Base-by-base conservation (phyloP, 2,329 filamentous ascomycete genomes). In the Fusarium xyrophilum region DNA sequence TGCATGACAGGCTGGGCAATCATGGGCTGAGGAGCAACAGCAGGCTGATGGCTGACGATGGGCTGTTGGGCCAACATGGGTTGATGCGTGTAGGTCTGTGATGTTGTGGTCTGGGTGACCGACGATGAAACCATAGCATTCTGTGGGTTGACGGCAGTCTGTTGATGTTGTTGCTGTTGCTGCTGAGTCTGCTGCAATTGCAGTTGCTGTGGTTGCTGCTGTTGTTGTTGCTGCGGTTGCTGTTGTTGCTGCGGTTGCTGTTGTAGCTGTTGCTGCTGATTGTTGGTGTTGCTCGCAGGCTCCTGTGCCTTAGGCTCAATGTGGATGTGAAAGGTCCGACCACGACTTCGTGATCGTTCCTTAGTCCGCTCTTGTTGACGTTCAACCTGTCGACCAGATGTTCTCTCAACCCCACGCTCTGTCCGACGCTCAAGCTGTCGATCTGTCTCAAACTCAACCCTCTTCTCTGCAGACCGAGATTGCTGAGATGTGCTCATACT, bases 321-420 rank as follows among this genome's bases (percentile, higher is more conserved):
- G 67, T 74, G 73, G 27, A 74, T 74, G 56, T 74, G 73, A 44
- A 73, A 68, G 48, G 73, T 74, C 23, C 73, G 70, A 27, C 73
- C 73, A 33, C 73, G 73, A 35, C 73, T 75, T 44, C 65, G 63
- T 42, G 73, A 74, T 27, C 73, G 53, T 15, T 70, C 62, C 56
- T 67, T 73, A 27, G 59, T 53, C 19, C 69, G 69, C 23, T 71
- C 68, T 19, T 68, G 50, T 13, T 68, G 68, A 28, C 56, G 68
- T n/a, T 68, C 68, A 17, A 50, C 36, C n/a, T 65, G 60, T 17
- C 68, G 68, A 21, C 54, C 39, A 44, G 56, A 40, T 13, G 53
- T 47, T 7, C 68, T 51, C 52, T 67, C 63, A 14, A 38, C 52
- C 17, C 58, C 52, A 7, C 64, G 56, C 1, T 56, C 60, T 17